These are phyloP conservation scores for Xylaria sp. DNA, from an alignment of 2,329 filamentous ascomycete genomes.

Conservation along the genomic window DNA sequence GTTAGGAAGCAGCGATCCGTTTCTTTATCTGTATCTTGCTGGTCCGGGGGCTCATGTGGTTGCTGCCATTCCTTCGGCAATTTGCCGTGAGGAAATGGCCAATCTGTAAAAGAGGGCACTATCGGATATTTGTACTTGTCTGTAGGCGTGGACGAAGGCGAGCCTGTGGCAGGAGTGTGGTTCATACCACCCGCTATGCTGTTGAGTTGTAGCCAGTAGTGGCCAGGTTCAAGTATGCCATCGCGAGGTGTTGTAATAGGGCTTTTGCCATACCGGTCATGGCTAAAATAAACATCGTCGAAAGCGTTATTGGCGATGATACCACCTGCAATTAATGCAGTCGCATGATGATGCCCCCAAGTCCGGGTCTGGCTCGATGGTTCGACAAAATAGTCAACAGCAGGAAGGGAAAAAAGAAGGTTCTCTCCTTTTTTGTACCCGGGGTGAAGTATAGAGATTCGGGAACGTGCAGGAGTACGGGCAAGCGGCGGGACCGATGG, in stretches of 20 bases:
- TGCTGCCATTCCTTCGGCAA: constrained; percentile 11
- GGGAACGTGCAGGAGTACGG: background rate
- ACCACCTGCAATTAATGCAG: background rate
- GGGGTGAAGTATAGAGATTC: constrained; percentile 15
- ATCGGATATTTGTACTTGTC: constrained; percentile 20
- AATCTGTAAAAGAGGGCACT: constrained; percentile 20
- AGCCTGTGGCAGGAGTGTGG: background rate
- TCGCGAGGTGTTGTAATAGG: constrained; percentile 1
- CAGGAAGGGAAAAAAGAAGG: constrained; percentile 5
- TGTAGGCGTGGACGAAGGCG: background rate
- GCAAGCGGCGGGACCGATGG: background rate
- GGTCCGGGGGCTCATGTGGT: background rate
- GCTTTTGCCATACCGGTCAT: background rate
- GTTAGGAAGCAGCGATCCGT: constrained; percentile 13
- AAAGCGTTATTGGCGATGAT: constrained; percentile 3
- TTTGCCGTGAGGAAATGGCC: constrained; percentile 17
- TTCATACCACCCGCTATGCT: background rate
- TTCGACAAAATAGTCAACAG: constrained; percentile 8
- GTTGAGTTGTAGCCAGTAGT: constrained; percentile 15
- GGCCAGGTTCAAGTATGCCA: constrained; percentile 9
- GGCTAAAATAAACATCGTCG: background rate
- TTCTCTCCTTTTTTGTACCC: constrained; percentile 11
- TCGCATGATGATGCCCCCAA: background rate
- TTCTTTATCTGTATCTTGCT: background rate
- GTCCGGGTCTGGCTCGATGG: background rate